Percentiles rank a stretch among this genome's conserved stretches.
Evolutionary conservation across 768 basidiomycete genomes (phyloP).

Genomic region (Candolleomyces efflorescens): DNA sequence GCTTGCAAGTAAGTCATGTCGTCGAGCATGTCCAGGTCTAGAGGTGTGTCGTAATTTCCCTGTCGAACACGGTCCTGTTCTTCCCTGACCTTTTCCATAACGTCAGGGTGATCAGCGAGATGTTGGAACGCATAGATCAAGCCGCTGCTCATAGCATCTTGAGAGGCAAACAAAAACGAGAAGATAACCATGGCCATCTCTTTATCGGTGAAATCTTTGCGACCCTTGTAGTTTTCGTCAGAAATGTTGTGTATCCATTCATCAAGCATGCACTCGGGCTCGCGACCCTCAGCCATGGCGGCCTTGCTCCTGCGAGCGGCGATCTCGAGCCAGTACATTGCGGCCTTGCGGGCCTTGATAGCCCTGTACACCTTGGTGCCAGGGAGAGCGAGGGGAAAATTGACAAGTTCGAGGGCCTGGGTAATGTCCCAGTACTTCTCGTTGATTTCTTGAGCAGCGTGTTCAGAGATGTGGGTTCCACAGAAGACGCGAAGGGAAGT

Average conservation of each 20-base stretch:
- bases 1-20: conserved; percentile 92
- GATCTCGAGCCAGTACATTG: conserved; percentile 72
- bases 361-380: conserved; percentile 97
- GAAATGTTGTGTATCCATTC: conserved; percentile 80
- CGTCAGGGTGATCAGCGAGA: conserved; percentile 86
- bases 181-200: conserved; percentile 98
- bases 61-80: conserved; percentile 85
- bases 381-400: conserved; percentile 93
- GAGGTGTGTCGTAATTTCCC: conserved; percentile 67
- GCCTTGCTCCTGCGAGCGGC: conserved; percentile 80
- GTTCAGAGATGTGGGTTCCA: conserved; percentile 82
- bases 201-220: conserved; percentile 82
- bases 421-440: conserved; percentile 98
- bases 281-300: conserved; percentile 73
- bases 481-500: conserved; percentile 96
- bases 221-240: conserved; percentile 67
- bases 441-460: conserved; percentile 75
- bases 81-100: conserved; percentile 82
- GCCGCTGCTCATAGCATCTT: conserved; percentile 98
- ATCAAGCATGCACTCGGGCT: conserved; percentile 88
- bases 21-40: conserved; percentile 88
- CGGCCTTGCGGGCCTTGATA: conserved; percentile 83
- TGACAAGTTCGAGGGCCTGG: conserved; percentile 92
- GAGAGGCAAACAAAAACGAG: conserved; percentile 93
- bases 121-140: conserved; percentile 97